phyloP scores from a whole-genome alignment of 805 yeast species.

The Ogataea pilisensis region DNA sequence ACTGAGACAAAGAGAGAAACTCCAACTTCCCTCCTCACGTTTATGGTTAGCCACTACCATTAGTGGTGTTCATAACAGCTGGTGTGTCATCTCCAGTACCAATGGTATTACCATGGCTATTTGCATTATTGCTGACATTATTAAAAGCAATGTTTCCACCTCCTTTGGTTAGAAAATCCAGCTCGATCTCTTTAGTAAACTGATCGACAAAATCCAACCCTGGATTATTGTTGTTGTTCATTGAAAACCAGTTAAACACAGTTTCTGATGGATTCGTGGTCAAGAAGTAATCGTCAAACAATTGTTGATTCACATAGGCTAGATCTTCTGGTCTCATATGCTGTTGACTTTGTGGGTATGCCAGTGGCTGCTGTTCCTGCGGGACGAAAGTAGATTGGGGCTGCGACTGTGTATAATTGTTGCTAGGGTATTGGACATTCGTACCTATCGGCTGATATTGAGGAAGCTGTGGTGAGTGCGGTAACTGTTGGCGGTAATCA shows the following conservation, averaged over 20 bases:
- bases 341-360: not conserved
- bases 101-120: not conserved
- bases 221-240: conserved; percentile 40
- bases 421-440: too few relatives aligned
- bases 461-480: conserved; percentile 1
- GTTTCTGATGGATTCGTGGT: conserved; percentile 33
- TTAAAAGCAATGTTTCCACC: conserved; percentile 10
- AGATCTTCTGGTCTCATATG: conserved; percentile 7
- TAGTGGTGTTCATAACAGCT: too few relatives aligned
- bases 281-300: conserved; percentile 30
- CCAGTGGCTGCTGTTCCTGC: not conserved
- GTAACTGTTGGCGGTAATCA: not conserved
- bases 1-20: too few relatives aligned
- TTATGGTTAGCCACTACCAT: too few relatives aligned
- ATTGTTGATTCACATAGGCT: conserved; percentile 22
- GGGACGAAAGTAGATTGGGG: not conserved
- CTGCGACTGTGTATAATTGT: not conserved
- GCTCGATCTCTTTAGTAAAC: conserved; percentile 77
- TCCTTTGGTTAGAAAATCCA: conserved; percentile 44
- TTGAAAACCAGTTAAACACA: conserved; percentile 47
- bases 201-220: conserved; percentile 66
- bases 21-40: too few relatives aligned
- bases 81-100: not conserved
- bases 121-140: not conserved
- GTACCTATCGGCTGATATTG: conserved; percentile 1